Conservation (phyloP, 768 basidiomycete genomes). For the Mycena rebaudengoi region DNA sequence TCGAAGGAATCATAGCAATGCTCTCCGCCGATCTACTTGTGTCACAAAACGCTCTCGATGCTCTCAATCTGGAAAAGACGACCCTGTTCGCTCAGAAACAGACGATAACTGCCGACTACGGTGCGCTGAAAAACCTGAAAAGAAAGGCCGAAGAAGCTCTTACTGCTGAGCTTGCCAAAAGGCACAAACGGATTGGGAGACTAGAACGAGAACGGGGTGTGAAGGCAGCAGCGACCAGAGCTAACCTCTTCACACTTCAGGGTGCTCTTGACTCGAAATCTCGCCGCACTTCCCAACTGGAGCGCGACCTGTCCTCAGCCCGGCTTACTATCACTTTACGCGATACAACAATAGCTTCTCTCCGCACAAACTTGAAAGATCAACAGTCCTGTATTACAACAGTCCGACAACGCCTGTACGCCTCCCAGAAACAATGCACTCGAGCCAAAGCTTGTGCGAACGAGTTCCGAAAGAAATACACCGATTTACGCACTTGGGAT, state of each 20-base stretch:
- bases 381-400: neutral
- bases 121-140: neutral
- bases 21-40: too few species aligned
- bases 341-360: neutral
- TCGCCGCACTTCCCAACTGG: neutral
- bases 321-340: neutral
- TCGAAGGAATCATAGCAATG: too few species aligned
- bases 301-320: neutral
- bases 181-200: neutral
- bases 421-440: neutral
- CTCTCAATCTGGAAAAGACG: neutral
- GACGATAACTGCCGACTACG: neutral
- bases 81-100: neutral
- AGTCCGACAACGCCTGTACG: neutral
- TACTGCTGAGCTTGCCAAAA: neutral
- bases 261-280: neutral
- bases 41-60: too few species aligned
- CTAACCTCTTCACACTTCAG: neutral
- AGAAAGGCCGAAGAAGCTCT: neutral
- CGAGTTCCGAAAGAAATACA: neutral
- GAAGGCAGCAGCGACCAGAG: neutral
- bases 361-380: neutral
- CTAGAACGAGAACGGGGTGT: neutral
- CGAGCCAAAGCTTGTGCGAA: neutral
- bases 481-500: neutral